Conservation (phyloP, 1,284 basidiomycete species). For the Polyporus tsugae region DNA sequence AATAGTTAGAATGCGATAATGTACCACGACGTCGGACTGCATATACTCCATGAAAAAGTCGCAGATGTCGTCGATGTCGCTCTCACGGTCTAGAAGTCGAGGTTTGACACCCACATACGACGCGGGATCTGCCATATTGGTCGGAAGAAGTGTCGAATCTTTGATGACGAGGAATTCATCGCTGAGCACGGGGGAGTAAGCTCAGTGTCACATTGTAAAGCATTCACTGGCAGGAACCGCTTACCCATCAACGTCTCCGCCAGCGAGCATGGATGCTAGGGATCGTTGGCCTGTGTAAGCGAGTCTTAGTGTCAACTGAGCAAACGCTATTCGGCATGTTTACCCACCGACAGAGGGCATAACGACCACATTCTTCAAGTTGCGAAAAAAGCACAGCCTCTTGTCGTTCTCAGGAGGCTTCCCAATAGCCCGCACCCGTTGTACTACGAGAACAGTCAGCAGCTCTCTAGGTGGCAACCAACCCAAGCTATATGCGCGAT, state of each 20-base stretch:
- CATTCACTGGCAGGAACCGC: conserved; percentile 14
- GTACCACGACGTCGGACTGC: conserved; percentile 77
- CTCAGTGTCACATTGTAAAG: background rate
- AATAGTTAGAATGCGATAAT: background rate
- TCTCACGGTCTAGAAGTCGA: conserved; percentile 49
- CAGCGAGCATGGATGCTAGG: conserved; percentile 71
- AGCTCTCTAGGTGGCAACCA: background rate
- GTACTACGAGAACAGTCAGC: conserved; percentile 51
- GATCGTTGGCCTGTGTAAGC: conserved; percentile 61
- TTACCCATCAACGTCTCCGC: conserved; percentile 81
- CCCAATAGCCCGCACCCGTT: conserved; percentile 76
- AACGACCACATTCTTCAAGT: conserved; percentile 77
- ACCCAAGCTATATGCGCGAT: background rate
- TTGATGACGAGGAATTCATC: conserved; percentile 46
- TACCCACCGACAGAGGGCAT: conserved; percentile 68
- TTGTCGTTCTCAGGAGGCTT: conserved; percentile 63
- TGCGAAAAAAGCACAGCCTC: conserved; percentile 63
- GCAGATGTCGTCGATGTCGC: conserved; percentile 78
- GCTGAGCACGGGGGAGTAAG: conserved; percentile 26
- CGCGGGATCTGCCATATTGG: conserved; percentile 56
- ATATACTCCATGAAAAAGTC: conserved; percentile 87
- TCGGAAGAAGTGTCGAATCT: conserved; percentile 58
- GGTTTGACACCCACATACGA: conserved; percentile 50
- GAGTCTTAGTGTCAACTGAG: background rate
- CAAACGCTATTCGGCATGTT: background rate